Base-by-base conservation (phyloP, 2,329 filamentous ascomycete genomes). In the Xylariomycetidae sp. region DNA sequence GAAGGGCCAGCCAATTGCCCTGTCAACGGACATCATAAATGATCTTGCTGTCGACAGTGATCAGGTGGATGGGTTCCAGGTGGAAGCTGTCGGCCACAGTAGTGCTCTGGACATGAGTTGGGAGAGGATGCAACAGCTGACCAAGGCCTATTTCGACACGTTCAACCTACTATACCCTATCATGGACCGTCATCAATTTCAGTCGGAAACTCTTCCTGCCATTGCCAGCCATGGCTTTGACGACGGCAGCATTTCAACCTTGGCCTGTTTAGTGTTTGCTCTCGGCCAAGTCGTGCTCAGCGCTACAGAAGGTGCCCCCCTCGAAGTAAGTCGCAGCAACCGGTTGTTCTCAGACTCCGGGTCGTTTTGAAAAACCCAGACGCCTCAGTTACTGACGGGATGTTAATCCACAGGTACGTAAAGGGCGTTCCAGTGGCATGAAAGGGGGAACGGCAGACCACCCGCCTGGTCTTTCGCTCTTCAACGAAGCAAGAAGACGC, bases 401-500 rank as follows among this genome's bases (percentile, higher is more conserved):
- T 18, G 28, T 19, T 17, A 22, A 16, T 25, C 12, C 22, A 12
- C 20, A 46, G 29, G 47, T 55, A 5, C 56, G 63, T 32, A 61
- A 68, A 24, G 64, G 65, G 10, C 60, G 61, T 2, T 52, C 62
- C 2, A 74, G 72, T 44, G 72, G 73, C 3, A 57, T 77, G 16
- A 65, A 67, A 25, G 74, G 73, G 10, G 71, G 72, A 1, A 63
- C 65, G 2, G 44, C 53, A 3, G 58, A 63, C 10, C 59, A 58
- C 13, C 75, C 75, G 2, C 76, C 76, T 0, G 76, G 76, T 1
- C 50, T 80, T 3, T 63, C 64, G 1, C 63, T 77, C 22, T 80
- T 79, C 54, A 80, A 80, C 41, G 76, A 79, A 52, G 76, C 74
- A 12, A 64, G 76, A 31, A 68, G 66, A 37, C 62, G 73, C n/a